Base-by-base conservation (phyloP, 2,329 filamentous ascomycete genomes). In the Diplodia sapinea region DNA sequence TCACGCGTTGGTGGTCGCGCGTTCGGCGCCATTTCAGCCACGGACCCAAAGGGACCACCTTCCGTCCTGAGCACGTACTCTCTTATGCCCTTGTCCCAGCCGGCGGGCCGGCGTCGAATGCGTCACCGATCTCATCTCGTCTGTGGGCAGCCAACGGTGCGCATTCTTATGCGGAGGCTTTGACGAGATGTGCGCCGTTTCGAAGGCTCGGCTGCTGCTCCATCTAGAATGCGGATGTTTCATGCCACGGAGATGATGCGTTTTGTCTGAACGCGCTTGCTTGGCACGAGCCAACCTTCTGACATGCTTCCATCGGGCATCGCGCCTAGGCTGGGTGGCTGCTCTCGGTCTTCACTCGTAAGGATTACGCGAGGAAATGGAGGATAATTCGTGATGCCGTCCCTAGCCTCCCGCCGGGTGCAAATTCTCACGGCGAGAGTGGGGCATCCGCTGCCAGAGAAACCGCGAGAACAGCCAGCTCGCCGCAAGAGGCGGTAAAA, bases 21-120 rank as follows among this genome's bases (percentile, higher is more conserved):
- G 64, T 65, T 66, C 64, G 64, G 64, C 64, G 64, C 64, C 52
- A 56, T 54, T 57, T 55, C 51, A 66, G 51, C 64, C 64, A 66
- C 64, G 33, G 64, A 54, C 54, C 51, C 26, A 66, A 8, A 49
- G 38, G 17, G 64, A 50, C 64, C 64, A 66, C 64, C 64, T 66
- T 56, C 64, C 52, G 64, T 66, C 64, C 64, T 66, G 64, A 66
- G 64, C 64, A 51, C 40, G 20, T 33, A 17, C 31, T 47, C 29
- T 47, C n/a, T 50, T 62, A 50, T 50, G 43, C 33, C 57, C 9
- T 47, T 51, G 51, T 63, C 50, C 61, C n/a, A 43, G 50, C 50
- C 13, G 47, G 33, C 50, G 47, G 61, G 49, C 47, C 38, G 54
- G 50, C 61, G 31, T 54, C 51, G 33, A 43, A 33, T 65, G 50